Evolutionary conservation across 257 asterid species (phyloP).

Genomic region (Nicotiana noctiflora): DNA sequence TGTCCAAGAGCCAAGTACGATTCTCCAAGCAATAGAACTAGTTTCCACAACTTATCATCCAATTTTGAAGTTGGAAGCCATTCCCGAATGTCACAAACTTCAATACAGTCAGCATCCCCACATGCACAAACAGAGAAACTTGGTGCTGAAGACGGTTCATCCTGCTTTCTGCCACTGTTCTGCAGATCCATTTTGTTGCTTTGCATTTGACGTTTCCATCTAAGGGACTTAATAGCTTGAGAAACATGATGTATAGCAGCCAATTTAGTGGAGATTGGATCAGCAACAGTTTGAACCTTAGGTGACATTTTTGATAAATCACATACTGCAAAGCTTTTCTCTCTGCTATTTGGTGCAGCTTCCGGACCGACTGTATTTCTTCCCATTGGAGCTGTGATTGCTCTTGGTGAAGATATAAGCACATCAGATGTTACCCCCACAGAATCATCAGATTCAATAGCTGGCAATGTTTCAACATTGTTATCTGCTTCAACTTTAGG

Average conservation of each 20-base stretch:
- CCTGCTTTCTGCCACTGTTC: slow-evolving; percentile 34
- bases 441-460: slow-evolving; percentile 25
- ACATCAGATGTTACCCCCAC: slow-evolving; percentile 20
- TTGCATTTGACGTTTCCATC: slow-evolving; percentile 72
- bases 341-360: slow-evolving; percentile 24
- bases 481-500: slow-evolving; percentile 30
- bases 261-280: slow-evolving; percentile 67
- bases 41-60: slow-evolving; percentile 88
- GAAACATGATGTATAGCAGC: slow-evolving; percentile 94
- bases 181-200: slow-evolving; percentile 38
- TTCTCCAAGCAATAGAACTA: slow-evolving; percentile 92
- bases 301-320: slow-evolving; percentile 28
- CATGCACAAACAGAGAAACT: slow-evolving; percentile 78
- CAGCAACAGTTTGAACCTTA: slow-evolving; percentile 38
- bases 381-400: slow-evolving; percentile 14
- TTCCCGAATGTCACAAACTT: slow-evolving; percentile 81
- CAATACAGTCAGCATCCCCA: slow-evolving; percentile 86
- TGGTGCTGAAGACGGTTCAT: slow-evolving; percentile 31
- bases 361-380: not conserved
- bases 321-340: slow-evolving; percentile 21
- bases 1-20: slow-evolving; percentile 89
- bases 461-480: slow-evolving; percentile 23
- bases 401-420: slow-evolving; percentile 21
- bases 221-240: slow-evolving; percentile 90
- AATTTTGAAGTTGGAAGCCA: slow-evolving; percentile 90